These are phyloP conservation scores for Panicum virgatum DNA, from an alignment of 202 grass and related monocot species.

Conservation along the genomic window DNA sequence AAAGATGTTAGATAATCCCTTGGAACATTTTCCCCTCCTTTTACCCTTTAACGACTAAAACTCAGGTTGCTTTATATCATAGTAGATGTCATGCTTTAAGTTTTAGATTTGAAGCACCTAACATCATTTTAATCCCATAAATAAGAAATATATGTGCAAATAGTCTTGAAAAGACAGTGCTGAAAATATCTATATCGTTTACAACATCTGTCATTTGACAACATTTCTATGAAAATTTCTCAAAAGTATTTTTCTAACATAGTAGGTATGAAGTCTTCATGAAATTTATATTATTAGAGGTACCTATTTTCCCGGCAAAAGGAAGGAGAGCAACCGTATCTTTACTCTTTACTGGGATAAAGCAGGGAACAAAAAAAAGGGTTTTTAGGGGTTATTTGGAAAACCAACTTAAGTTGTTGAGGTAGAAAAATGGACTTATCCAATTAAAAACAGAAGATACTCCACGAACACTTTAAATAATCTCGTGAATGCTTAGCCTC, in stretches of 20 bases:
- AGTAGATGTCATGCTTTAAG: no score
- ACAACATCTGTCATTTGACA: no score
- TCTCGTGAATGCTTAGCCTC: not conserved
- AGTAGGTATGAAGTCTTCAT: not conserved
- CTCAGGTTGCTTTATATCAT: not conserved
- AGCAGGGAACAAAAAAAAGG: not conserved
- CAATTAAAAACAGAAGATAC: constrained; percentile 19
- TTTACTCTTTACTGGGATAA: not conserved
- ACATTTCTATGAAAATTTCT: not conserved
- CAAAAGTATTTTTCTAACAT: not conserved
- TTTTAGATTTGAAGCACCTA: no score
- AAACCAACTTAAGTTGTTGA: not conserved
- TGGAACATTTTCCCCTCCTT: not conserved
- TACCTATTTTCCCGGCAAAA: not conserved
- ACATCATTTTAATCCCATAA: no score
- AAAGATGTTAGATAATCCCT: not conserved
- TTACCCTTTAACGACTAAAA: not conserved
- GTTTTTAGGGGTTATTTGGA: not conserved
- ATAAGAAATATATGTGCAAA: no score
- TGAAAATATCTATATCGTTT: no score
- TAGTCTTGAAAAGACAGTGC: no score
- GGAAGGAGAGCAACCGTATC: no score
- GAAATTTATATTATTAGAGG: not conserved
- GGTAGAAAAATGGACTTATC: not conserved
- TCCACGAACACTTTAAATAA: not conserved